Base-by-base conservation (phyloP, 1,284 basidiomycete genomes). In the Afroboletus lepidellus region DNA sequence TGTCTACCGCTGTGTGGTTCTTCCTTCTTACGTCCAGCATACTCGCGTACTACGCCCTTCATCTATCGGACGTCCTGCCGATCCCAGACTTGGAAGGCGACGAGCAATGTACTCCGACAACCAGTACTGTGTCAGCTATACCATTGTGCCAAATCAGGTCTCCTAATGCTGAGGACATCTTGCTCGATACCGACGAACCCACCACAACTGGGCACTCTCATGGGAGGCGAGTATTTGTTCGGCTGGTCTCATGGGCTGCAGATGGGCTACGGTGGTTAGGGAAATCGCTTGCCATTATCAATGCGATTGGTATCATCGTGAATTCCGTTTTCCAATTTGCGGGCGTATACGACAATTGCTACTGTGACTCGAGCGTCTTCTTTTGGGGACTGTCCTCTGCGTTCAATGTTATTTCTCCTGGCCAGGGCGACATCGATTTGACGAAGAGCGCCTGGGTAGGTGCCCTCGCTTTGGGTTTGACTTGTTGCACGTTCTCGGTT, bases 1-100 rank as follows among this genome's bases (percentile, higher is more conserved):
- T 69, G 2, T 73, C 75, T 0, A 76, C 71, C 1, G 1, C 64
- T 6, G 62, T 70, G 20, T 77, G 74, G 74, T 38, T 69, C 1
- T 8, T 74, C 0, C 65, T 78, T 12, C 54, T 76, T 16, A 33
- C 48, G 3, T 76, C 76, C 11, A 71, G 69, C 51, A 29, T 66
- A 4, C 64, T 77, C 4, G 59, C 65, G 18, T 67, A 75, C 46
- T 70, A 70, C 39, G 65, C 59, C 11, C 52, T 47, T 23, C 50
- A 50, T 29, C 34, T 46, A 7, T n/a, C 16, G 1, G 37, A 60
- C 4, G 21, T 41, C 9, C 60, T 0, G 48, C 43, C 34, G 20
- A 13, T 3, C 32, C 15, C 20, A 8, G 57, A 53, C 33, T 7
- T 37, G 37, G 54, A 54, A 43, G 50, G 15, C 9, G 25, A 7